Percentiles rank a stretch among this genome's conserved stretches.
Evolutionary conservation across 495 filamentous ascomycete species (phyloP).

Genomic region (Hypoxylon rickii): DNA sequence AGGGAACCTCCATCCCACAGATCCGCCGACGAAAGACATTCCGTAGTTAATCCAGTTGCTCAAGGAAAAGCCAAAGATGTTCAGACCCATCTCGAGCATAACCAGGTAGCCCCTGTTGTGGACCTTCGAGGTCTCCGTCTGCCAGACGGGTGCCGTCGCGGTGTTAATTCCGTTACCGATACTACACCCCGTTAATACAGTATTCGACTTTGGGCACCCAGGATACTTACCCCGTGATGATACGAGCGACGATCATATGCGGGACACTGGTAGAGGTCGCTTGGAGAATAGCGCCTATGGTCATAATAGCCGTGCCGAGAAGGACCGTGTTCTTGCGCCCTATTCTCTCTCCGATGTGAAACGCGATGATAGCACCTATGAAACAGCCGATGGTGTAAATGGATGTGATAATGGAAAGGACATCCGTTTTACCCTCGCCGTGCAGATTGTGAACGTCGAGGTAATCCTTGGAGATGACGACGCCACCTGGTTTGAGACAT

Average conservation of each 20-base stretch:
- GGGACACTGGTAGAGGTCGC: constrained; percentile 62
- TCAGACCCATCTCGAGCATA: constrained; percentile 64
- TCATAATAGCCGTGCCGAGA: constrained; percentile 61
- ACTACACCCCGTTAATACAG: constrained; percentile 35
- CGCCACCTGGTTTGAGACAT: constrained; percentile 47
- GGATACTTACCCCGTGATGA: constrained; percentile 50
- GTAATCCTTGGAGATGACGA: constrained; percentile 61
- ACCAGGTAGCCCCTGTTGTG: constrained; percentile 64
- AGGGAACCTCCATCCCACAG: constrained; percentile 44
- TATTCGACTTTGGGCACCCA: constrained; percentile 15
- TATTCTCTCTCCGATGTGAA: constrained; percentile 62
- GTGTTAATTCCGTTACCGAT: constrained; percentile 72
- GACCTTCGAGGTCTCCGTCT: constrained; percentile 64
- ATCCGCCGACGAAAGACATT: constrained; percentile 58
- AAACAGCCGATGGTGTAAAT: constrained; percentile 71
- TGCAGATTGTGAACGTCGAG: constrained; percentile 56
- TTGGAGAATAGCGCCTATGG: constrained; percentile 65
- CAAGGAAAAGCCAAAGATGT: constrained; percentile 66
- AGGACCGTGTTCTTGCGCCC: constrained; percentile 63
- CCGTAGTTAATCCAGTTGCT: constrained; percentile 60
- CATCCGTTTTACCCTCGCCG: constrained; percentile 51
- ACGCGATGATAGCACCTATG: constrained; percentile 62
- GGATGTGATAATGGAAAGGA: constrained; percentile 64
- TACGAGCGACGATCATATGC: constrained; percentile 68
- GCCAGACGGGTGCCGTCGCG: constrained; percentile 67